phyloP scores from a whole-genome alignment of 2,329 filamentous ascomycete genomes.

The Exophiala viscosa region DNA sequence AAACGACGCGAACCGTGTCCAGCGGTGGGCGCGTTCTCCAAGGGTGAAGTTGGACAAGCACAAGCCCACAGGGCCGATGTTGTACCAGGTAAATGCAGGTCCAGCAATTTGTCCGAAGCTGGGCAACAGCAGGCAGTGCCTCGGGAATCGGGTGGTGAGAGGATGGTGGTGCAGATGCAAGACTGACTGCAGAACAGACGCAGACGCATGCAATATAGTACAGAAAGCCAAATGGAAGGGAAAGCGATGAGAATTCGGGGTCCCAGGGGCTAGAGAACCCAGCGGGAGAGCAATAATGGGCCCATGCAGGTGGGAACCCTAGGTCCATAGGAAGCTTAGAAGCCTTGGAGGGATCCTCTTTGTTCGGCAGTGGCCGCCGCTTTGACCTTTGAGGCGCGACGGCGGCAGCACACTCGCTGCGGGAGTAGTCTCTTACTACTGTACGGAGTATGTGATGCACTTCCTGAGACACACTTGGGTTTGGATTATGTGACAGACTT shows the following conservation, averaged over 20 bases:
- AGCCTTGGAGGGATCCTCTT: no score
- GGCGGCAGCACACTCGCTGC: neutral
- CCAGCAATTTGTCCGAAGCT: conserved; percentile 8
- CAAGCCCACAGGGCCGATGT: conserved; percentile 13
- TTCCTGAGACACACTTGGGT: neutral
- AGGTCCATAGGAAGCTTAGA: no score
- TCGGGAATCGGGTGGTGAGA: neutral
- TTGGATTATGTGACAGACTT: no score
- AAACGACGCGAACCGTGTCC: conserved; percentile 22
- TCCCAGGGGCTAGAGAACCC: no score
- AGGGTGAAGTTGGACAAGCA: neutral
- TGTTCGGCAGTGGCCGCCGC: neutral
- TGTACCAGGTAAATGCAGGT: conserved; percentile 12
- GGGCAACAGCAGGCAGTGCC: conserved; percentile 5
- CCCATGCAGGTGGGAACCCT: no score
- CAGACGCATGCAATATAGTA: neutral
- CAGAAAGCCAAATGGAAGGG: no score
- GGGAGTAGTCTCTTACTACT: no score
- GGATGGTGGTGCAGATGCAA: conserved; percentile 2
- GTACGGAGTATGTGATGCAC: neutral
- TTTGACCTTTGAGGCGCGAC: neutral
- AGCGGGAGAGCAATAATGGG: no score
- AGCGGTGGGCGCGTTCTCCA: conserved; percentile 17
- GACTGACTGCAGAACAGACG: neutral
- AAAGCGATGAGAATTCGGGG: no score